Base-by-base conservation (phyloP, 78 protist genomes). In the Isochrysis galbana region DNA sequence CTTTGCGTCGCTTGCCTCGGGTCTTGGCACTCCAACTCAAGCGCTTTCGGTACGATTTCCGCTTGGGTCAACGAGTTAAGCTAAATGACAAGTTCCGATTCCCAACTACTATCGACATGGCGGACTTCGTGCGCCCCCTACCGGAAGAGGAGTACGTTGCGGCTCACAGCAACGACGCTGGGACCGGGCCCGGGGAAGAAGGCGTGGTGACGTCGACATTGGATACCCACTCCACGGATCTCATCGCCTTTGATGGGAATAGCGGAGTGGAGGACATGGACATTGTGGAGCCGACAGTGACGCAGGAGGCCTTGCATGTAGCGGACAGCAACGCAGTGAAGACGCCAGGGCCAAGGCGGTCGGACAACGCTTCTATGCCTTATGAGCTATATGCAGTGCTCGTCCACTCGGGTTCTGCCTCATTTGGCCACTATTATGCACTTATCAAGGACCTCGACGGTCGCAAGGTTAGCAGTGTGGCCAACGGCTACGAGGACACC, bases 331-430 rank as follows among this genome's bases (percentile, higher is more conserved):
- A n/a, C n/a, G n/a, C n/a, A n/a, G n/a, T n/a, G n/a, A n/a, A n/a
- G n/a, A n/a, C n/a, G n/a, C n/a, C n/a, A n/a, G n/a, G n/a, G n/a
- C n/a, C n/a, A n/a, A n/a, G n/a, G n/a, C n/a, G n/a, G n/a, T n/a
- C n/a, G n/a, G n/a, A n/a, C n/a, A n/a, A n/a, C 61, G 61, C 29
- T 7, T 14, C 61, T 7, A 19, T 51, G 61, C 61, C 61, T 19
- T 96, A 95, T 87, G 96, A 94, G 51, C 92, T 96, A 41, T 90
- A 51, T 80, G 47, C 95, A 36, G 91, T 96, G 29, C 91, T 96
- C 39, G 89, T 92, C 36, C 97, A 96, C 91, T 2, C 54, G 4
- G 97, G 97, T 46, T 78, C 90, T 26, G 74, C 95, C 29, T 1
- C 3, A 7, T 25, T 42, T 22, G 97, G 97, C n/a, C 97, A 95